Evolutionary conservation across 305 asterid genomes (phyloP), one percentile per base, ranked within the genome.

Genomic region (Fraxinus platypoda): DNA sequence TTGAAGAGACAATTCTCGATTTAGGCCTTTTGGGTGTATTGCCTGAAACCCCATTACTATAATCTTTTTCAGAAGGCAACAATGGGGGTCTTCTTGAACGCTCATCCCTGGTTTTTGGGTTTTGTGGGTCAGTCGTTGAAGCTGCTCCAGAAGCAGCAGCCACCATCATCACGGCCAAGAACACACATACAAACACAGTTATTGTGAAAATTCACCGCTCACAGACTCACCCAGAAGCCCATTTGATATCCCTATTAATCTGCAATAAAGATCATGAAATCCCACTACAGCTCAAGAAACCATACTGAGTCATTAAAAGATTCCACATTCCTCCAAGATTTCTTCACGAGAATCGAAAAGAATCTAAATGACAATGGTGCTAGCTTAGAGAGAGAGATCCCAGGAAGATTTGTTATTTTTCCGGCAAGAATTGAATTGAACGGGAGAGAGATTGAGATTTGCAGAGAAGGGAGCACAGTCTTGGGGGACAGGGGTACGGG

Each of bases 131-230:
- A 23, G 89, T 49, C 2, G 93, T 87, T 85, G 93, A 91, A 87
- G 91, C 91, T 87, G 92, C 91, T 84, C 92, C 97, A 76, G 97
- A 89, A 87, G 91, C 91, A 87, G 95, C 94, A 90, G 94, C 95
- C 85, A 90, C 95, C 98, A 93, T 88, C 90, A 88, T 89, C 91
- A 79, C 87, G 87, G 83, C 83, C 86, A 71, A 84, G 49, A 75
- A 83, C 75, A 80, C 81, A 81, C 52, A 83, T 28, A 84, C 81
- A 85, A 72, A 84, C 70, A 80, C 38, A 79, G 68, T 12, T 26
- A 12, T 12, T 68, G n/a, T 28, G 8, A 78, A 81, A 92, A 76
- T 78, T 82, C 84, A 78, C 82, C 84, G 46, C 84, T 89, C 94
- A 94, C 94, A 76, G 76, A 84, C 64, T 54, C 25, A 54, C 3